A percentile compares a stretch with the other conserved stretches of the same genome.
These are phyloP conservation scores for Selaginella tamariscina DNA, from an alignment of 75 land plant species.

Conservation along the genomic window DNA sequence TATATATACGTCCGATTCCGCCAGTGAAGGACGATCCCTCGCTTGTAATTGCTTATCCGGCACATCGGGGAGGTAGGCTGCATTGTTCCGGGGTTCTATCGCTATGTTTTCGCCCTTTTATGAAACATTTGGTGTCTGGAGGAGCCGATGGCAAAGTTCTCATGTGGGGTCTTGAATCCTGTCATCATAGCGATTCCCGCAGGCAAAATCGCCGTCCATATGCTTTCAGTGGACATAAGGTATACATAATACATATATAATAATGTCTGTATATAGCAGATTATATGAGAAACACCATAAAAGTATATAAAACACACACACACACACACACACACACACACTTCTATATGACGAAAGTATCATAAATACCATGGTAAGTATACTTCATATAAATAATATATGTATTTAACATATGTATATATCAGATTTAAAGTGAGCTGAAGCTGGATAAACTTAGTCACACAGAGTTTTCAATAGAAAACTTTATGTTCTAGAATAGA, in stretches of 20 bases:
- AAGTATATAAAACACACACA: not conserved
- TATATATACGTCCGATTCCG: too few relatives aligned
- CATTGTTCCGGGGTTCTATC: constrained; percentile 16
- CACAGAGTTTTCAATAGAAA: too few relatives aligned
- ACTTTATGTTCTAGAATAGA: too few relatives aligned
- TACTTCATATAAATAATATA: not conserved
- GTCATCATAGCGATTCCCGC: constrained; percentile 16
- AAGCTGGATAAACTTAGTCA: not conserved
- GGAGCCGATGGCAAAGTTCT: constrained; percentile 24
- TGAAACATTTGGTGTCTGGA: constrained; percentile 35
- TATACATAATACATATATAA: not conserved
- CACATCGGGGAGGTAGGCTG: not conserved
- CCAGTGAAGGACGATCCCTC: not conserved
- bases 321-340: not conserved
- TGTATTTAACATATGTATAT: not conserved
- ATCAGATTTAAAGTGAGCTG: not conserved
- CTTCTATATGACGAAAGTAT: not conserved
- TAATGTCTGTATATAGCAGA: not conserved
- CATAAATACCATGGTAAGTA: not conserved
- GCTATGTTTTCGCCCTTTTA: constrained; percentile 26
- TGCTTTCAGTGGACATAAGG: constrained; percentile 30
- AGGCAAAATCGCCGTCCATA: constrained; percentile 26
- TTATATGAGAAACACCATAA: not conserved
- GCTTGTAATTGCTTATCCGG: not conserved
- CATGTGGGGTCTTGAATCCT: constrained; percentile 25